phyloP scores from a whole-genome alignment of 169 alveolate genomes.

The Cryptosporidium viatorum region DNA sequence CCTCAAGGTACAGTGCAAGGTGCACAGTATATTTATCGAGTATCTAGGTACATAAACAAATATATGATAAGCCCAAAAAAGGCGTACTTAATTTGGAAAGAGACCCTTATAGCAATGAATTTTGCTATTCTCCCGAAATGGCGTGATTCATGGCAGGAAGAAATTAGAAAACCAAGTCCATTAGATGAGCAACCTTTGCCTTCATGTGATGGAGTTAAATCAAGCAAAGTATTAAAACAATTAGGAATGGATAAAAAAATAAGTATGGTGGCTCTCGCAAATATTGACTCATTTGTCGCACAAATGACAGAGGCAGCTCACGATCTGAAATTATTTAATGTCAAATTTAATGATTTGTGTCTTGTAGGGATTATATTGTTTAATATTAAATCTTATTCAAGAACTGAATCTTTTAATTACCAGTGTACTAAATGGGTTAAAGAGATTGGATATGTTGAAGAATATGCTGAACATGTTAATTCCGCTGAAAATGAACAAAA shows the following conservation, averaged over 20 bases:
- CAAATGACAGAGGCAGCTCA: conserved; percentile 75
- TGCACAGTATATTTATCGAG: conserved; percentile 72
- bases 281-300: conserved; percentile 57
- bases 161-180: conserved; percentile 52
- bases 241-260: conserved; percentile 65
- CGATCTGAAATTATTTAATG: conserved; percentile 35
- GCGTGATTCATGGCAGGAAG: conserved; percentile 73
- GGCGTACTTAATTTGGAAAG: conserved; percentile 70
- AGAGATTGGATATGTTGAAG: conserved; percentile 48
- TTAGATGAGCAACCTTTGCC: conserved; percentile 65
- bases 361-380: conserved; percentile 59
- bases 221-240: conserved; percentile 41
- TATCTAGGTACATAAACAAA: conserved; percentile 56
- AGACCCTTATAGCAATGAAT: conserved; percentile 50
- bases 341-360: conserved; percentile 45
- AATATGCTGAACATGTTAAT: neutral
- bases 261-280: conserved; percentile 48
- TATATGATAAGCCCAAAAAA: conserved; percentile 68
- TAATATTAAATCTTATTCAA: conserved; percentile 51
- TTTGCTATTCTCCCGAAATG: conserved; percentile 65
- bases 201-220: conserved; percentile 44
- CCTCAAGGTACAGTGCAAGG: conserved; percentile 74
- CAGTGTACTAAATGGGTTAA: conserved; percentile 71
- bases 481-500: neutral
- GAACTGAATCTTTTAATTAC: conserved; percentile 68